Percentiles rank a stretch among this genome's conserved stretches.
phyloP scores from a whole-genome alignment of 2,329 filamentous ascomycete species.

The Ophiostoma triangulosporum region DNA sequence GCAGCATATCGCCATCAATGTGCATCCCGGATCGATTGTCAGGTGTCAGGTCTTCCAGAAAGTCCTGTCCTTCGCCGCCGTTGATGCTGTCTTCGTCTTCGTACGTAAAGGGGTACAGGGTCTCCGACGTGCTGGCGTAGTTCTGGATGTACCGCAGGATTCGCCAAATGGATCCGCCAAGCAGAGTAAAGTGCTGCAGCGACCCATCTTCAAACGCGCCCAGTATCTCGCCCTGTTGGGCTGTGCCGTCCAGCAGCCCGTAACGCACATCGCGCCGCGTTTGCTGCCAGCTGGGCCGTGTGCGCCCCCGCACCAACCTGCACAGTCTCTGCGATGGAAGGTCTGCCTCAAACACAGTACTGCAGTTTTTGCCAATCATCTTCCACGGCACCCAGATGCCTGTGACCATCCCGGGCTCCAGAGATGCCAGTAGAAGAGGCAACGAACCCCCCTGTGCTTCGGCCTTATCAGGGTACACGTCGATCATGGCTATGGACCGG shows the following conservation, averaged over 20 bases:
- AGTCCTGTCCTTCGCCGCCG: slow-evolving; percentile 9
- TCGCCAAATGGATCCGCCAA: slow-evolving; percentile 48
- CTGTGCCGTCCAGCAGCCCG: slow-evolving; percentile 28
- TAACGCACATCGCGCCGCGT: slow-evolving; percentile 24
- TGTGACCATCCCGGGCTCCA: slow-evolving; percentile 31
- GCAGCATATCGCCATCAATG: slow-evolving; percentile 53
- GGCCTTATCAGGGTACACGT: slow-evolving; percentile 21
- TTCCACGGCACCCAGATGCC: slow-evolving; percentile 38
- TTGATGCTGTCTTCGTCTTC: slow-evolving; percentile 11
- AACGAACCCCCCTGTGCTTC: slow-evolving; percentile 15
- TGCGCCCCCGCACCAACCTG: slow-evolving; percentile 38
- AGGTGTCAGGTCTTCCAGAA: slow-evolving; percentile 22
- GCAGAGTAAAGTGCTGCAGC: slow-evolving; percentile 53
- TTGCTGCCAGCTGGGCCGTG: slow-evolving; percentile 38
- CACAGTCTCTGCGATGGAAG: slow-evolving; percentile 41
- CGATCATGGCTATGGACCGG: slow-evolving; percentile 30
- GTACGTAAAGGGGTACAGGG: slow-evolving; percentile 35
- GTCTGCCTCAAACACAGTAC: slow-evolving; percentile 40
- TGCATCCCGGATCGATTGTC: slow-evolving; percentile 40
- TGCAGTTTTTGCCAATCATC: slow-evolving; percentile 27
- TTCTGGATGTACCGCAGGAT: slow-evolving; percentile 64
- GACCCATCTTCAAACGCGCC: slow-evolving; percentile 58
- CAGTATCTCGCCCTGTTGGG: slow-evolving; percentile 39
- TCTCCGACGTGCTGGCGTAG: slow-evolving; percentile 36
- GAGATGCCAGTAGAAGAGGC: slow-evolving; percentile 34